Percentiles rank a stretch among this genome's conserved stretches.
These are phyloP conservation scores for Acacia pycnantha DNA, from an alignment of 331 rosid species.

Conservation along the genomic window DNA sequence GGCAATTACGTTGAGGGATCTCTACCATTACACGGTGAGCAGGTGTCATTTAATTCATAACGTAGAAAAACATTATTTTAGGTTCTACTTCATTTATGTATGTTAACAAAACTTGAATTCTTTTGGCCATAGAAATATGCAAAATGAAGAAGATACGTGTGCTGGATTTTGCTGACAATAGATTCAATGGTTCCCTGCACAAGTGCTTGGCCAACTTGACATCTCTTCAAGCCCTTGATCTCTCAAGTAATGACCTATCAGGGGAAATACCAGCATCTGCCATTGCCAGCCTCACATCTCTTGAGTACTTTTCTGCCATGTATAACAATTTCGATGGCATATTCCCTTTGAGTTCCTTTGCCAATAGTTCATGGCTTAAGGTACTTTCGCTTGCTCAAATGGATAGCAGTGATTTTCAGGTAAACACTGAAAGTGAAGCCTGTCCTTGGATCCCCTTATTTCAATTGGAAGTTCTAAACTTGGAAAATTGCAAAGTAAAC, in stretches of 20 bases:
- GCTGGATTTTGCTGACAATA: not conserved
- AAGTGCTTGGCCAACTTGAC: slow-evolving; percentile 7
- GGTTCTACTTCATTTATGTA: not conserved
- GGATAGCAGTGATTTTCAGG: not conserved
- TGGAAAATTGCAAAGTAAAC: no score
- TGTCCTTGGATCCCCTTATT: not conserved
- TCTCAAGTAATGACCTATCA: not conserved
- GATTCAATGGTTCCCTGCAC: not conserved
- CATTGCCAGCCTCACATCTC: not conserved
- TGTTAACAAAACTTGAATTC: not conserved
- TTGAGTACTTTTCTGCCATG: not conserved
- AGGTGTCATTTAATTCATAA: not conserved
- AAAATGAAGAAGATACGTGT: slow-evolving; percentile 2
- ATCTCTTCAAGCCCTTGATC: slow-evolving; percentile 12
- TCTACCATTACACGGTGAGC: not conserved
- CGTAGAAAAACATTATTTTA: not conserved
- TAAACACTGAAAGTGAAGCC: not conserved
- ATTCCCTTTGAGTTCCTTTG: not conserved
- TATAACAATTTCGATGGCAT: not conserved
- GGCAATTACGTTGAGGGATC: not conserved
- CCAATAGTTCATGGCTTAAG: not conserved
- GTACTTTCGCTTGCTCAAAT: not conserved
- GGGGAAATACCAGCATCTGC: not conserved
- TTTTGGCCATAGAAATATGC: not conserved
- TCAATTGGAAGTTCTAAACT: no score